Percentiles rank a stretch among this genome's conserved stretches.
Conservation (phyloP, 2,329 filamentous ascomycete genomes). For the Fusarium anguioides region DNA sequence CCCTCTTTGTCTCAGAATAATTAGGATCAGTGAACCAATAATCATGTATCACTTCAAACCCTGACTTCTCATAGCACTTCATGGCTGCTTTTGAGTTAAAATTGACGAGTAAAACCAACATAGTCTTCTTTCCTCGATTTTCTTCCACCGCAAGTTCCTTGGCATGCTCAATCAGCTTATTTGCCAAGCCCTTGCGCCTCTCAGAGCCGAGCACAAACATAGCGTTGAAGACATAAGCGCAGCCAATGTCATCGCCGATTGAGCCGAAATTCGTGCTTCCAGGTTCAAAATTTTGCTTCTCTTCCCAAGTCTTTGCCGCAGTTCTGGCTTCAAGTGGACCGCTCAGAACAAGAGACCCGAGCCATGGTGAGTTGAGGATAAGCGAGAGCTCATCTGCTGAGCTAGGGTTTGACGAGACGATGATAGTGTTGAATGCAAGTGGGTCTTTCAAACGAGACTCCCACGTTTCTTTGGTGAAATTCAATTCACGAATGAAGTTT, state of each 20-base stretch:
- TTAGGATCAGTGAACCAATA: constrained; percentile 26
- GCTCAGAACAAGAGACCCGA: constrained; percentile 15
- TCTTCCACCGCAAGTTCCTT: neutral
- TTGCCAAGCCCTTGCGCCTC: constrained; percentile 23
- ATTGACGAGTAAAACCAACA: constrained; percentile 16
- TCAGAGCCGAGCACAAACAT: constrained; percentile 23
- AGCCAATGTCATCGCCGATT: neutral
- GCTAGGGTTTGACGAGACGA: neutral
- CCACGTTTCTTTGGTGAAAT: constrained; percentile 4
- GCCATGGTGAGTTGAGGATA: constrained; percentile 14
- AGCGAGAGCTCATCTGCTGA: neutral
- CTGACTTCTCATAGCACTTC: constrained; percentile 30
- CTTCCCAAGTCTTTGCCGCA: neutral
- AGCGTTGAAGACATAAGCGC: constrained; percentile 20
- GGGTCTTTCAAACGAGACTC: constrained; percentile 11
- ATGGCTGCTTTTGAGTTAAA: constrained; percentile 9
- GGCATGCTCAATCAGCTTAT: constrained; percentile 6
- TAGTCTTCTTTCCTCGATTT: neutral
- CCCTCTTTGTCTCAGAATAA: neutral
- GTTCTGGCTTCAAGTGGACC: constrained; percentile 20
- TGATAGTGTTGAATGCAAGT: neutral
- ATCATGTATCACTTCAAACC: constrained; percentile 16
- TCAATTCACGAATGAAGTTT: constrained; percentile 5
- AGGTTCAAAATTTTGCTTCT: neutral
- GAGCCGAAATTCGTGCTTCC: neutral